Conservation (phyloP, 257 asterid genomes). For the Solanum stenotomum region DNA sequence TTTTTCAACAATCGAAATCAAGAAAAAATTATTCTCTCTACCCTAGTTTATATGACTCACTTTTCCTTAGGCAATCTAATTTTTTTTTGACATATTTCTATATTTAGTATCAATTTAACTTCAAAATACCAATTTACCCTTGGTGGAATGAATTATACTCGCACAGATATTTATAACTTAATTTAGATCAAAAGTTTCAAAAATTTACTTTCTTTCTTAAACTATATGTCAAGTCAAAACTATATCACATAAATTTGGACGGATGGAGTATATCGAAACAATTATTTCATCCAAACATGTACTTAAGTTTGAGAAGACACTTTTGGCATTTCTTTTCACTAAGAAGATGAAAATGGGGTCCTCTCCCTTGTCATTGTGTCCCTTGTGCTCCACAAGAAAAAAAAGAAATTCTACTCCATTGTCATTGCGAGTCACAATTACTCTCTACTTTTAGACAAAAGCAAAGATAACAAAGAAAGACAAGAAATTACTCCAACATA, state of each 20-base stretch:
- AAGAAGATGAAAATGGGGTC: neutral
- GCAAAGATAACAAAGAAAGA: neutral
- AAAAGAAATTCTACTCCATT: neutral
- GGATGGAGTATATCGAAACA: too few relatives aligned
- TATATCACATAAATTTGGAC: too few relatives aligned
- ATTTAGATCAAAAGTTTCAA: too few relatives aligned
- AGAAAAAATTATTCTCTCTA: neutral
- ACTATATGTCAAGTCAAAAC: too few relatives aligned
- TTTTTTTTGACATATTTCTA: too few relatives aligned
- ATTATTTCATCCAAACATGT: neutral
- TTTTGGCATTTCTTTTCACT: neutral
- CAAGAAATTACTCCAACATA: neutral
- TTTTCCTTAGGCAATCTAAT: rapidly evolving
- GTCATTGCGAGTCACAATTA: neutral
- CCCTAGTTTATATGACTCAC: too few relatives aligned
- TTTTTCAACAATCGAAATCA: too few relatives aligned
- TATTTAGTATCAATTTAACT: neutral
- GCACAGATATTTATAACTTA: too few relatives aligned
- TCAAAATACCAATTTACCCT: too few relatives aligned
- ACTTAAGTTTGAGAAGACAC: neutral
- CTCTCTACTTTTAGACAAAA: neutral
- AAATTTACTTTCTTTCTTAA: too few relatives aligned
- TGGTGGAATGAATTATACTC: too few relatives aligned
- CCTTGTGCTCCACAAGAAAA: neutral
- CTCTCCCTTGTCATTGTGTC: neutral